phyloP scores from a whole-genome alignment of 306 rosid genomes.

The Benincasa hispida region DNA sequence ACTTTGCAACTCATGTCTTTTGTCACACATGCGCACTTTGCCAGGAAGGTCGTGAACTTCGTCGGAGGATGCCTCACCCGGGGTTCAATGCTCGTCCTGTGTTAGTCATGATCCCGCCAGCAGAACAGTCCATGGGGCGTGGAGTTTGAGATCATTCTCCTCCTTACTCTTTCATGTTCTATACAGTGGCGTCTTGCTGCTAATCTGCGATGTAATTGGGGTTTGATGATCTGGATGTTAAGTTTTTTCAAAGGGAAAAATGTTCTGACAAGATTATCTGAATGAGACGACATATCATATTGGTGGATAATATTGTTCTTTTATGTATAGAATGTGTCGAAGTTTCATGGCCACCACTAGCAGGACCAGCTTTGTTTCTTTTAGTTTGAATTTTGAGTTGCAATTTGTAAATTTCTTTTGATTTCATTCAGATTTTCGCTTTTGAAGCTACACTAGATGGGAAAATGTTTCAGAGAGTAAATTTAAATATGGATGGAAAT shows the following conservation, averaged over 20 bases:
- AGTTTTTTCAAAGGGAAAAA: not conserved
- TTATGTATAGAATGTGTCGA: not conserved
- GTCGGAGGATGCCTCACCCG: constrained; percentile 79
- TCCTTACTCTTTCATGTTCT: not conserved
- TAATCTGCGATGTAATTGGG: not conserved
- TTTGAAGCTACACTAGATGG: too few species aligned
- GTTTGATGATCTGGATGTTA: not conserved
- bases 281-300: not conserved
- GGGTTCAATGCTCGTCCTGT: constrained; percentile 70
- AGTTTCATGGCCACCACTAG: not conserved
- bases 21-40: constrained; percentile 87
- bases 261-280: not conserved
- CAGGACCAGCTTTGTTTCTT: not conserved
- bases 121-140: constrained; percentile 76
- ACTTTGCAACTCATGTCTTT: constrained; percentile 68
- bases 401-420: not conserved
- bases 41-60: constrained; percentile 97
- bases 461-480: too few species aligned
- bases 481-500: too few species aligned
- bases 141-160: constrained; percentile 24
- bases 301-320: not conserved
- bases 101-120: constrained; percentile 83
- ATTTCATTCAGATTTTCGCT: too few species aligned
- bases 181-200: not conserved
- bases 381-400: not conserved